Evolutionary conservation across 306 rosid genomes (phyloP), one percentile per base, ranked within the genome.

Genomic region (Boehmeria nivea): DNA sequence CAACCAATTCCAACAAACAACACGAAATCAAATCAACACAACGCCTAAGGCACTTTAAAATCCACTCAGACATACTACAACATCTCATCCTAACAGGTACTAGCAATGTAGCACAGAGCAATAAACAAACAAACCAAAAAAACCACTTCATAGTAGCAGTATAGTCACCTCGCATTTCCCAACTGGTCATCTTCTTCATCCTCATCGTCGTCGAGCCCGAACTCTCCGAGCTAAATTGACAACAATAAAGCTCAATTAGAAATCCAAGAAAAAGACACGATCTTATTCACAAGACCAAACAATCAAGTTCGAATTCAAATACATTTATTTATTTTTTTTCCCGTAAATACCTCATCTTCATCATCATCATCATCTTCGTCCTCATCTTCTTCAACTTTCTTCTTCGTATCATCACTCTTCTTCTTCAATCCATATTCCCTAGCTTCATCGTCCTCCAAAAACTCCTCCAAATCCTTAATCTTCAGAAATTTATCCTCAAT

Each of bases 401-500:
- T 55, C 31, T 55, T 63, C 56, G 52, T 59, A 15, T 28, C 64
- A 12, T 40, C 45, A 11, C 11, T 11, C 67, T 52, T 40, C 75
- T 47, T 72, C 65, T 55, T 44, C 25, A 43, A 18, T 19, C 80
- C 93, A 25, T 82, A 78, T 70, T 82, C 89, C 12, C 66, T 61
- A 6, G 75, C 83, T 50, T 83, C 98, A 59, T 72, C 86, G 53
- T 75, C 77, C 67, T 78, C 68, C 71, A 91, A 61, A 68, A 71
- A 91, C 67, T 78, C 73, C 63, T 67, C 63, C 72, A 91, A 75
- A 43, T 84, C 96, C 64, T 80, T 76, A 43, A 87, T 50, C 67
- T 82, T 91, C 53, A 91, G 67, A 55, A 87, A 87, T 43, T 67
- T 59, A 63, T 91, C 98, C 23, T 84, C 96, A 58, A 91, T 72